Conservation (phyloP, 805 yeast species). For the Kuraishia hungarica region DNA sequence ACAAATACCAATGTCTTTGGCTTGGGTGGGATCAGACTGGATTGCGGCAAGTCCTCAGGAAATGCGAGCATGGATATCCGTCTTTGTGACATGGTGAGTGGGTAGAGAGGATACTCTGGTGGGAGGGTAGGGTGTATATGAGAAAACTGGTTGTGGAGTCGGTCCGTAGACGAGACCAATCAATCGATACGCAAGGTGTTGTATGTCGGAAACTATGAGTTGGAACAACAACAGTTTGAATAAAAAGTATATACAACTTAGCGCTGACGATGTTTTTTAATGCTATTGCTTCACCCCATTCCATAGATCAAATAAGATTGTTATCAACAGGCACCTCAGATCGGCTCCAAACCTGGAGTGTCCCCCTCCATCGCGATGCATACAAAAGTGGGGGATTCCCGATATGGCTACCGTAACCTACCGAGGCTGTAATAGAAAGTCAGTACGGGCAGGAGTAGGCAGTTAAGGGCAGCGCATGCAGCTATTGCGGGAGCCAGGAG, state of each 20-base stretch:
- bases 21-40: constrained; percentile 4
- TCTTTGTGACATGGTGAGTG: background rate
- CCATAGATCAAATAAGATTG: too few species aligned
- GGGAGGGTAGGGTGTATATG: background rate
- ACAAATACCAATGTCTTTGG: constrained; percentile 21
- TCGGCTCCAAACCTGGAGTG: too few species aligned
- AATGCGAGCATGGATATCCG: constrained; percentile 12
- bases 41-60: constrained; percentile 19
- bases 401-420: background rate
- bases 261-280: too few species aligned
- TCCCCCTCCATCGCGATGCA: background rate
- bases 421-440: background rate
- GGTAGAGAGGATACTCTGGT: background rate
- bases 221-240: too few species aligned
- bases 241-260: too few species aligned
- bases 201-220: too few species aligned
- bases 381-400: background rate
- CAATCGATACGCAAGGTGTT: too few species aligned
- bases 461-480: too few species aligned
- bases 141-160: too few species aligned
- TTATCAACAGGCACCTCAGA: constrained; percentile 13
- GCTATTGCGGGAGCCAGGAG: background rate
- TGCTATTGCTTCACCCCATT: too few species aligned
- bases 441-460: too few species aligned
- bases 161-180: too few species aligned